Evolutionary conservation across 2,329 filamentous ascomycete species (phyloP), one percentile per base, ranked within the genome.

Genomic region (Teratosphaeria gauchensis): DNA sequence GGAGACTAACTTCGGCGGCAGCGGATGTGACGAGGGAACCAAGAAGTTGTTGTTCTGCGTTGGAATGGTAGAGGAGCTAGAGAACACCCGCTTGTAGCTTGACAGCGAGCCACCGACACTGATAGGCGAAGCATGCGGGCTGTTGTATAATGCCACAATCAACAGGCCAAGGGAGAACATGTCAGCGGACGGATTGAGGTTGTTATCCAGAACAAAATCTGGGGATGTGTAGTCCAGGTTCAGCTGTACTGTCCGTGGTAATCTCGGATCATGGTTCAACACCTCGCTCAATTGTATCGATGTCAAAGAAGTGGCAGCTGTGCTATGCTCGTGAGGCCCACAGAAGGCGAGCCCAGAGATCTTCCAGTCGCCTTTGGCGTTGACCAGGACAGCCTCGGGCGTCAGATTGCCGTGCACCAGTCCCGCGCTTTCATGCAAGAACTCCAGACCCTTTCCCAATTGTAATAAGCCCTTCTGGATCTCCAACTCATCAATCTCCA

Each of bases 301-400:
- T 51, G 86, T 82, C 54, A 95, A 84, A 3, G 89, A 87, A 2
- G 89, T 88, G 30, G 71, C 65, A 8, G 68, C 65, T 31, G 84
- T 86, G 21, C 88, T 89, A 66, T 84, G 82, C 65, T 91, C 88
- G 54, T 89, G 84, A 14, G 91, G 89, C 53, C 89, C 89, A 71
- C 88, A 90, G 73, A 96, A 99, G 0, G 88, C 84, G 46, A 99
- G 81, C n/a, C 92, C 94, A 66, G 91, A 92, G 61, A 99, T 89
- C 73, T 99, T 99, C 94, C 94, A 99, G 74, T 99, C 94, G 54
- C 90, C 95, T 83, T 99, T 99, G 48, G 89, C 84, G 75, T 99
- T 99, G 73, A 99, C 85, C 64, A 96, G 87, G 63, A 99, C 85
- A 19, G 92, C 89, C 63, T 97, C 92, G 0, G 94, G 94, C 0